phyloP scores from a whole-genome alignment of 805 yeast genomes.

The Candida arabinofermentans region DNA sequence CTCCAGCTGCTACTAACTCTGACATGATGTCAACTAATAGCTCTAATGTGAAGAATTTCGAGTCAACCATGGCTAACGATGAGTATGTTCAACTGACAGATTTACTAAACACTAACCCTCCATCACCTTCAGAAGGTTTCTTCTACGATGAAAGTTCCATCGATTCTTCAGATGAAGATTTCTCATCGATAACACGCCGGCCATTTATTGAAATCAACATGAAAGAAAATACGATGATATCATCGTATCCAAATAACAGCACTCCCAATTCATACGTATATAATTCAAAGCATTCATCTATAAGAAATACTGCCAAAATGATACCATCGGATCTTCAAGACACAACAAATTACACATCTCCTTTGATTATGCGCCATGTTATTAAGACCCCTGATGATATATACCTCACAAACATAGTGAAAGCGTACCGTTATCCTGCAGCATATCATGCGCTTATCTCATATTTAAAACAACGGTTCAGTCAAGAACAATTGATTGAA shows the following conservation, averaged over 20 bases:
- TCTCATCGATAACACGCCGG: slow-evolving; percentile 9
- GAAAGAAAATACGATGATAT: slow-evolving; percentile 26
- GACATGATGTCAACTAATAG: slow-evolving; percentile 15
- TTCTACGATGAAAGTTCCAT: slow-evolving; percentile 10
- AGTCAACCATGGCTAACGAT: slow-evolving; percentile 36
- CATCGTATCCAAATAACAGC: slow-evolving; percentile 30
- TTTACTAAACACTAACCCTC: slow-evolving; percentile 32
- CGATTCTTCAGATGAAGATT: slow-evolving; percentile 20
- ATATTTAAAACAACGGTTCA: slow-evolving; percentile 50
- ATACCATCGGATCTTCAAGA: slow-evolving; percentile 37
- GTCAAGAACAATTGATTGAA: slow-evolving; percentile 32
- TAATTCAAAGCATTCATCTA: slow-evolving; percentile 47
- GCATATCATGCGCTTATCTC: slow-evolving; percentile 58
- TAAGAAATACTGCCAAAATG: slow-evolving; percentile 46
- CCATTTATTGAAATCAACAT: slow-evolving; percentile 29
- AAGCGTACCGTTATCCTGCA: slow-evolving; percentile 58
- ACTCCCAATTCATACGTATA: slow-evolving; percentile 42
- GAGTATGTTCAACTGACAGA: slow-evolving; percentile 40
- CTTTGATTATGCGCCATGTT: slow-evolving; percentile 52
- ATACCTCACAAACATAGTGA: slow-evolving; percentile 36
- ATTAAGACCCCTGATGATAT: slow-evolving; percentile 51
- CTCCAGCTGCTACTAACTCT: slow-evolving; percentile 18
- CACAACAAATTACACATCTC: slow-evolving; percentile 48
- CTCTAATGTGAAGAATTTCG: slow-evolving; percentile 22
- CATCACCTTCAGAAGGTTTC: slow-evolving; percentile 31